phyloP scores from a whole-genome alignment of 352 stramenopile species.

The Phytopythium ostracodes region DNA sequence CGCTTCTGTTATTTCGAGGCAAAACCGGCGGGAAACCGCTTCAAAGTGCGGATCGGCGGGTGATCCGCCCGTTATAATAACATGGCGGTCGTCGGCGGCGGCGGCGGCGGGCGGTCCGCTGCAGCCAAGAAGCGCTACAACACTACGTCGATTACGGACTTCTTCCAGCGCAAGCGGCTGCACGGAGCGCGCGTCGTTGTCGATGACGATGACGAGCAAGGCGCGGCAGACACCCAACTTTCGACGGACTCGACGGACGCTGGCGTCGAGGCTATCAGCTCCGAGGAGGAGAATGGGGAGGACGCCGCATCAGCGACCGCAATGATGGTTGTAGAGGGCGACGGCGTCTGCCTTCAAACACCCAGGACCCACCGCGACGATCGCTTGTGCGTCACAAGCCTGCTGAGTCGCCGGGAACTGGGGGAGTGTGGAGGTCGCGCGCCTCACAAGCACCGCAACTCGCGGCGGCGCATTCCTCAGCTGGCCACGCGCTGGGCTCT shows the following conservation, averaged over 20 bases:
- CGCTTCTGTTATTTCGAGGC: background rate
- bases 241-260: background rate
- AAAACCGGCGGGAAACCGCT: background rate
- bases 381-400: conserved; percentile 22
- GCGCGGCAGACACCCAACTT: background rate
- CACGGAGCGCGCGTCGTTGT: conserved; percentile 13
- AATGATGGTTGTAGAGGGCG: background rate
- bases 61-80: background rate
- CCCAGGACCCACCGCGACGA: conserved; percentile 6
- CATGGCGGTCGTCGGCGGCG: background rate
- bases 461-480: conserved; percentile 32
- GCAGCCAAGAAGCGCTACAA: conserved; percentile 3
- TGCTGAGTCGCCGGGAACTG: conserved; percentile 44
- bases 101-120: background rate
- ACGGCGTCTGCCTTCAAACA: background rate
- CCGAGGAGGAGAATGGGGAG: conserved; percentile 2
- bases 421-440: conserved; percentile 15
- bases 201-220: conserved; percentile 9
- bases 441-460: conserved; percentile 13
- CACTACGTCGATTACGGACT: conserved; percentile 49
- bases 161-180: conserved; percentile 58
- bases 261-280: conserved; percentile 15
- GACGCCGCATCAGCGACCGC: background rate
- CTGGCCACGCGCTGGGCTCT: conserved; percentile 47
- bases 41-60: background rate